Percentiles rank a stretch among this genome's conserved stretches.
These are phyloP conservation scores for Athelia psychrophila DNA, from an alignment of 1,284 basidiomycete genomes.

Conservation along the genomic window DNA sequence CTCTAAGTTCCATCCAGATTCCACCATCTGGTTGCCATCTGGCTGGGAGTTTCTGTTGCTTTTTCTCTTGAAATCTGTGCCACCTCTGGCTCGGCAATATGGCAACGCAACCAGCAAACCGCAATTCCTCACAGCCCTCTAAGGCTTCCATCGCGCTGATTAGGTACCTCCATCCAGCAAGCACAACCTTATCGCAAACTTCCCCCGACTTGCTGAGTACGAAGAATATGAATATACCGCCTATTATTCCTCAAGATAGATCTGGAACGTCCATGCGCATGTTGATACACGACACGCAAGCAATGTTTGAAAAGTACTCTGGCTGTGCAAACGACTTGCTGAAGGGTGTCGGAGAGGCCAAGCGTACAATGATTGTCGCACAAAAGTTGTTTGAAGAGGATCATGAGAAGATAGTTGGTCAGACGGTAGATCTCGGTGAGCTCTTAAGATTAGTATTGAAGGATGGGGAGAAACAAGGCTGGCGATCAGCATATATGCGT, in stretches of 20 bases:
- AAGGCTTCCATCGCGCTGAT: background rate
- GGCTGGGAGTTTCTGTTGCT: too few relatives aligned
- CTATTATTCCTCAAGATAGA: slow-evolving; percentile 56
- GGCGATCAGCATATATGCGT: background rate
- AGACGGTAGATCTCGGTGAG: slow-evolving; percentile 46
- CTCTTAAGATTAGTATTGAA: too few relatives aligned
- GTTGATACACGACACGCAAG: slow-evolving; percentile 65
- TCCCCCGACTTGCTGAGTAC: background rate
- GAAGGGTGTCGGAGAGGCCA: slow-evolving; percentile 36
- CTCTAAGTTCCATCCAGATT: too few relatives aligned
- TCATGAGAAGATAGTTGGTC: slow-evolving; percentile 38
- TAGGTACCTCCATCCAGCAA: slow-evolving; percentile 2
- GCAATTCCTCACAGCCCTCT: too few relatives aligned
- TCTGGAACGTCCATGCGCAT: slow-evolving; percentile 63
- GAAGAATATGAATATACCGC: slow-evolving; percentile 26
- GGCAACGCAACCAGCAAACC: too few relatives aligned
- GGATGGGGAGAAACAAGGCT: background rate
- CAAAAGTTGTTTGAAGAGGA: slow-evolving; percentile 43
- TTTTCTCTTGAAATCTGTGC: too few relatives aligned
- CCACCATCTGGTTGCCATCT: too few relatives aligned
- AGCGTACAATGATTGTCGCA: slow-evolving; percentile 38
- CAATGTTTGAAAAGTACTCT: slow-evolving; percentile 59
- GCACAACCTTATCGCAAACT: too few relatives aligned
- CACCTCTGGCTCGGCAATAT: too few relatives aligned
- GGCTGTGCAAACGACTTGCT: slow-evolving; percentile 43